phyloP scores from a whole-genome alignment of 495 filamentous ascomycete genomes.

The Pseudoneurospora amorphoporcata region DNA sequence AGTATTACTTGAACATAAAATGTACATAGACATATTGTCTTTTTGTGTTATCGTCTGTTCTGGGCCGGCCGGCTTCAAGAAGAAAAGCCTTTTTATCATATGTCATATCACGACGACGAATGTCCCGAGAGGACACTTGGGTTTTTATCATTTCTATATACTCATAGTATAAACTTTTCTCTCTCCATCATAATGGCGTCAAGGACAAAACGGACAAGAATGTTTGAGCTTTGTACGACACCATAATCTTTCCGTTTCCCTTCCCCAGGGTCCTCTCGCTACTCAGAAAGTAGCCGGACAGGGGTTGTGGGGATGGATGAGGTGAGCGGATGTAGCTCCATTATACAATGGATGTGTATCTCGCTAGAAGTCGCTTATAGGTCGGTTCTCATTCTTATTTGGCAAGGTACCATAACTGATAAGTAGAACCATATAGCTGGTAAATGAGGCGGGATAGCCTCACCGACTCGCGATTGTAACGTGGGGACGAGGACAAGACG shows the following conservation, averaged over 20 bases:
- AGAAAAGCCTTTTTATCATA: not conserved
- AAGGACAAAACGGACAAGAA: no score
- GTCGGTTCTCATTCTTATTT: not conserved
- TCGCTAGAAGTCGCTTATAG: not conserved
- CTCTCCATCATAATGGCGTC: not conserved
- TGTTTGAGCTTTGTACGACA: not conserved
- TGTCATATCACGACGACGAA: not conserved
- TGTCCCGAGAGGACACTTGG: not conserved
- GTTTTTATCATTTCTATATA: not conserved
- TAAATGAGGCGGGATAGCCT: not conserved
- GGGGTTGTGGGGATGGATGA: not conserved
- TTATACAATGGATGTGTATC: not conserved
- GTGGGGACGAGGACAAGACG: not conserved
- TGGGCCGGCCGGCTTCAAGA: not conserved
- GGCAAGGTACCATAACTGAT: not conserved
- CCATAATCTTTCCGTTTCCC: not conserved
- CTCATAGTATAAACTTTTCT: not conserved
- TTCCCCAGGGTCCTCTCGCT: not conserved
- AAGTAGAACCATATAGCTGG: not conserved
- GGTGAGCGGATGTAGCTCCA: not conserved
- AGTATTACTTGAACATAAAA: not conserved
- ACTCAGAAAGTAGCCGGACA: not conserved
- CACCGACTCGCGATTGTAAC: not conserved
- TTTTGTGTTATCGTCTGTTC: not conserved
- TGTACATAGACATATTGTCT: not conserved